phyloP scores from a whole-genome alignment of 768 basidiomycete species.

The Panellus pusillus region DNA sequence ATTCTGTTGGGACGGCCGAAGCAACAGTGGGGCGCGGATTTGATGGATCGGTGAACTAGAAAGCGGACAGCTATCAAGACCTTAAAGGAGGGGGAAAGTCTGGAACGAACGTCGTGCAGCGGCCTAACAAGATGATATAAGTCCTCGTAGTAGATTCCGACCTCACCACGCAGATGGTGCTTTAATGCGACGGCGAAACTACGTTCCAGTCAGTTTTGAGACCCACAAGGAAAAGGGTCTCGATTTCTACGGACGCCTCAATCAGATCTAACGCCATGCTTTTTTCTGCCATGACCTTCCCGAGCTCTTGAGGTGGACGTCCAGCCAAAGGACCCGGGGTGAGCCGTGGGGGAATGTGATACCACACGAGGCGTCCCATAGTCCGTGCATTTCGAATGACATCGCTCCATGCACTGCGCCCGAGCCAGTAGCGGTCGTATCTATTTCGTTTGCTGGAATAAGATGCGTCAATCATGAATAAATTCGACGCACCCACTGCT shows the following conservation, averaged over 20 bases:
- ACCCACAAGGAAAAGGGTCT: constrained; percentile 32
- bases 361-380: constrained; percentile 58
- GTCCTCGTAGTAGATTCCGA: constrained; percentile 63
- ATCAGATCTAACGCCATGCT: constrained; percentile 52
- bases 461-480: neutral
- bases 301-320: constrained; percentile 30
- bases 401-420: constrained; percentile 56
- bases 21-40: constrained; percentile 17
- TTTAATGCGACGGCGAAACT: constrained; percentile 60
- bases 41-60: constrained; percentile 35
- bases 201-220: neutral
- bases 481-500: constrained; percentile 52
- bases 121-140: constrained; percentile 57
- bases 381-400: constrained; percentile 51
- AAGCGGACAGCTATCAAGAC: neutral
- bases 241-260: constrained; percentile 43
- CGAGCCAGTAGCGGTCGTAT: constrained; percentile 66
- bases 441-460: constrained; percentile 26
- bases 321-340: constrained; percentile 34
- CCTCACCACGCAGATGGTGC: constrained; percentile 63
- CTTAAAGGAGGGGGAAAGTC: neutral
- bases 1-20: no score
- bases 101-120: constrained; percentile 51
- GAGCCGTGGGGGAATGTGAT: constrained; percentile 55
- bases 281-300: constrained; percentile 54